Evolutionary conservation across 805 yeast genomes (phyloP).

Genomic region (Yarrowia sp.): DNA sequence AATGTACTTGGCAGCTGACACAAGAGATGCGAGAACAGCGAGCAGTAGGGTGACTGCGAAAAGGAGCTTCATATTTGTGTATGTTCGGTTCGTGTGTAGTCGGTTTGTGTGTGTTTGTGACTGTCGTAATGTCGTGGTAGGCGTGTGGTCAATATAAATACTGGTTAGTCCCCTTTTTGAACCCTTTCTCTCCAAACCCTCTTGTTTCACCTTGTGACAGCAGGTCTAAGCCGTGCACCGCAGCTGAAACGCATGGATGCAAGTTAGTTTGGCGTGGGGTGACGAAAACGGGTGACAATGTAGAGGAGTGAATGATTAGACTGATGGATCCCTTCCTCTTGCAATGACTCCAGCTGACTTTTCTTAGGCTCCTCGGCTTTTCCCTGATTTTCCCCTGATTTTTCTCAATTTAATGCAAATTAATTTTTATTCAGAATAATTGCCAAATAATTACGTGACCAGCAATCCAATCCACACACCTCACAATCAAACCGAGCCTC

Average conservation of each 20-base stretch:
- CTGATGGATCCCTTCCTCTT: no score
- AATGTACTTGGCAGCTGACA: conserved; percentile 1
- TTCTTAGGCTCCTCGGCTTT: no score
- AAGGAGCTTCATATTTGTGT: conserved; percentile 1
- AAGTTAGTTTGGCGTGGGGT: no score
- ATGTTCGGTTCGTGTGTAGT: neutral
- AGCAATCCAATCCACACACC: neutral
- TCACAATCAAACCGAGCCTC: neutral
- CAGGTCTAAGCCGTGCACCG: conserved; percentile 8
- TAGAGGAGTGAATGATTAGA: no score
- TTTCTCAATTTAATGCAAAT: neutral
- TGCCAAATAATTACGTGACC: no score
- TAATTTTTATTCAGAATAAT: no score
- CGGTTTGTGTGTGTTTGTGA: neutral
- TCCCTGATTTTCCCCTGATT: neutral
- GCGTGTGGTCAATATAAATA: neutral
- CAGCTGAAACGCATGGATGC: conserved; percentile 3
- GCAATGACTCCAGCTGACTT: no score
- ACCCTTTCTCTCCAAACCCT: conserved; percentile 1
- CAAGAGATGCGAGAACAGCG: conserved; percentile 1
- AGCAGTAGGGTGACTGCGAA: neutral
- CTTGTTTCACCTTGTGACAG: conserved; percentile 19
- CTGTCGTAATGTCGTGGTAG: neutral
- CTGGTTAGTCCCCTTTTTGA: neutral
- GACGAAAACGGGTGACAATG: neutral